Conservation (phyloP, 331 rosid genomes). For the Rosa hybrid region DNA sequence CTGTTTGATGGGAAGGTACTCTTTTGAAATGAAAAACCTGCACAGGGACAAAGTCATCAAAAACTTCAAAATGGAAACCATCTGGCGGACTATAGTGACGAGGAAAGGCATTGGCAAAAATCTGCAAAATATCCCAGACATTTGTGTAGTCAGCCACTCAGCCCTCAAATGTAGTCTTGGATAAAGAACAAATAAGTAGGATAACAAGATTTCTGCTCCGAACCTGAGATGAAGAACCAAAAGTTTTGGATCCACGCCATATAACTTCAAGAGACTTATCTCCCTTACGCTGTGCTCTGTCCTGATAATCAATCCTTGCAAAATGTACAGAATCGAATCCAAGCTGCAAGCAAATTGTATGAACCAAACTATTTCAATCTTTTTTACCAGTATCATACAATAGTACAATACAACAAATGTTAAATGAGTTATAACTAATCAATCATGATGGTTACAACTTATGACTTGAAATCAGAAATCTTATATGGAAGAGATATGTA, state of each 20-base stretch:
- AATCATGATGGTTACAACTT: too few species aligned
- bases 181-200: not conserved
- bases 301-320: conserved; percentile 88
- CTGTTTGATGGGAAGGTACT: conserved; percentile 1
- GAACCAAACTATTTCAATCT: too few species aligned
- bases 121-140: conserved; percentile 34
- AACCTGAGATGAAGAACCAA: conserved; percentile 87
- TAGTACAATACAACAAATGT: too few species aligned
- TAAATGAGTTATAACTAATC: too few species aligned
- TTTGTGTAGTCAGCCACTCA: not conserved
- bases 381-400: too few species aligned
- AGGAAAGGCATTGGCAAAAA: conserved; percentile 87
- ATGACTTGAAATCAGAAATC: too few species aligned
- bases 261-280: conserved; percentile 88
- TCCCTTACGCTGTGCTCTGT: conserved; percentile 63
- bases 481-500: too few species aligned
- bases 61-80: conserved; percentile 76
- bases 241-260: conserved; percentile 86
- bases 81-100: conserved; percentile 71
- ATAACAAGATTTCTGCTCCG: conserved; percentile 15
- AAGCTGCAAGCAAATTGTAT: too few species aligned
- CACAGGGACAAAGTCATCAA: conserved; percentile 35
- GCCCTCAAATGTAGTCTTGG: not conserved
- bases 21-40: conserved; percentile 54
- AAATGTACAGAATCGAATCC: conserved; percentile 85